Evolutionary conservation across 2,329 filamentous ascomycete genomes (phyloP), one percentile per base, ranked within the genome.

Genomic region (Xylaria sp.): DNA sequence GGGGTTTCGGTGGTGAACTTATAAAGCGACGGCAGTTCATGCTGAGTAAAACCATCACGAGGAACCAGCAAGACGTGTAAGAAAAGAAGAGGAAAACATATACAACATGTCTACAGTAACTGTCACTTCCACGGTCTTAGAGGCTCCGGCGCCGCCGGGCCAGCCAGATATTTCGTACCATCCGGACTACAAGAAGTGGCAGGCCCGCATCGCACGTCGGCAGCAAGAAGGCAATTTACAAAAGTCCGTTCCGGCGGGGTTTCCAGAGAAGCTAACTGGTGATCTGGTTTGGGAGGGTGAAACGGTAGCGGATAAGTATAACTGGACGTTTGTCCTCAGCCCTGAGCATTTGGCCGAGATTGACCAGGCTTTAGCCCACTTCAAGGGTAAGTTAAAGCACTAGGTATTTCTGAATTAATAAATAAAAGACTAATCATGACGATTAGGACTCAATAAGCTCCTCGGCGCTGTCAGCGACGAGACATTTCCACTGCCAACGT

Each of bases 241-340:
- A 2, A 80, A 74, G 3, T 74, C 76, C 0, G 71, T 89, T 0
- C 87, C 86, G 0, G 69, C 74, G 7, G 84, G 84, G 0, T 89
- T 87, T 55, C 87, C 86, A 0, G 27, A 72, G 5, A 73, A 82
- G 58, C 75, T 89, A 6, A 73, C 79, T 4, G 85, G 83, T 0
- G 77, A 83, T 9, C 77, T 89, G 3, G 87, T 87, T 0, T 90
- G 87, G 87, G 85, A 89, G 58, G 86, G 85, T 1, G 77, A 81
- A 9, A 81, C 78, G 2, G 73, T 89, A 29, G 80, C 76, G 0
- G 75, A 82, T 10, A 77, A 76, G 1, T 87, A 84, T 64, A 74
- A 88, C 64, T 89, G 86, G 84, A 83, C 81, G 39, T 87, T 86
- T 67, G 73, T 80, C 7, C 76, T 89, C 36, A 83, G 73, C 0